phyloP scores from a whole-genome alignment of 306 rosid genomes.

The Cicer pinnatifidum region DNA sequence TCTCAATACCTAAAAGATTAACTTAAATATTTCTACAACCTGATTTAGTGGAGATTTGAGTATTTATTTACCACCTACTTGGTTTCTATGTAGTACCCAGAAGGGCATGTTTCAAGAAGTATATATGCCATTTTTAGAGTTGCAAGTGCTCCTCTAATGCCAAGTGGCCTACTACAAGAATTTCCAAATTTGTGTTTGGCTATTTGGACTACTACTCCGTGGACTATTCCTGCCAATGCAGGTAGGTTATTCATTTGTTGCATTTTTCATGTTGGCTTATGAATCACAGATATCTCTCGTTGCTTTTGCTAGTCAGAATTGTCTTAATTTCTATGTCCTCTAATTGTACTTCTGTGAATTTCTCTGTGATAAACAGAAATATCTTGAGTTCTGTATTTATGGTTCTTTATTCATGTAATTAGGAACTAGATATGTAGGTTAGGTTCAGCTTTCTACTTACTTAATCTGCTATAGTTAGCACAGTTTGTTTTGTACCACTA shows the following conservation, averaged over 20 bases:
- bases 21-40: conserved; percentile 28
- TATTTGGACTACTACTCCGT: conserved; percentile 98
- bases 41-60: conserved; percentile 27
- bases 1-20: background rate
- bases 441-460: conserved; percentile 21
- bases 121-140: conserved; percentile 82
- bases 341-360: conserved; percentile 15
- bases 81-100: conserved; percentile 77
- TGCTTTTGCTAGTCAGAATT: conserved; percentile 33
- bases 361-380: conserved; percentile 19
- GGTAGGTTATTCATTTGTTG: conserved; percentile 61
- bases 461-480: conserved; percentile 17
- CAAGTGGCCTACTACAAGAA: conserved; percentile 65
- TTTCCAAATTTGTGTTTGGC: conserved; percentile 85
- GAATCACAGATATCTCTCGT: conserved; percentile 7
- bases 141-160: conserved; percentile 58
- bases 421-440: conserved; percentile 33
- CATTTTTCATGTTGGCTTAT: conserved; percentile 40
- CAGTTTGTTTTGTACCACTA: conserved; percentile 14
- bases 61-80: conserved; percentile 43
- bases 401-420: background rate
- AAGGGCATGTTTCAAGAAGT: conserved; percentile 89
- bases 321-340: conserved; percentile 2
- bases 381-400: conserved; percentile 37
- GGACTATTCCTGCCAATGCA: conserved; percentile 99